Conservation (phyloP, 441 rosid genomes). For the Euphorbia celastroides region DNA sequence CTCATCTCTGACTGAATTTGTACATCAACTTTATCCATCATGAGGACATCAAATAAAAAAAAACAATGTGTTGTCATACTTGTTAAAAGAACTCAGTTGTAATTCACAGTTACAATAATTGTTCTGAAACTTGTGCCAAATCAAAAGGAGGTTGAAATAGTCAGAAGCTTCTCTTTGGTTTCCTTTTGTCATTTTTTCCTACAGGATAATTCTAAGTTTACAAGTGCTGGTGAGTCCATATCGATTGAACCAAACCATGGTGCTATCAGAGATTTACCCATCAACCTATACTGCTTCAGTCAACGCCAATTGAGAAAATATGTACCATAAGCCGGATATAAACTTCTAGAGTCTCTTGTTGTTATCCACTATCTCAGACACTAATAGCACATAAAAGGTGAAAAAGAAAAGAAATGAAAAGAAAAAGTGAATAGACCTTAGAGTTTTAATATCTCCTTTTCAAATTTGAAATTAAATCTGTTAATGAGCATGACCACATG, state of each 20-base stretch:
- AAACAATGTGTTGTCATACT: background rate
- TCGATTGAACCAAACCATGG: background rate
- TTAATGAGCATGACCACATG: background rate
- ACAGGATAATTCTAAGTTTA: background rate
- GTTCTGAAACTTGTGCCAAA: background rate
- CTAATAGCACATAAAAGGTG: background rate
- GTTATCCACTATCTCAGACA: background rate
- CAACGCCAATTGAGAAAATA: background rate
- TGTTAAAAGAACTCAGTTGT: background rate
- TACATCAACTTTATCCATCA: background rate
- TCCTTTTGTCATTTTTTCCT: background rate
- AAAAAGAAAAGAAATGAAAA: background rate
- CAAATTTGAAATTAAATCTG: background rate
- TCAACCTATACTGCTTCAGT: slow-evolving; percentile 1
- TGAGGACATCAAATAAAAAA: background rate
- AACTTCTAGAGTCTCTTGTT: too few species aligned
- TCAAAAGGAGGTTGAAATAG: slow-evolving; percentile 2
- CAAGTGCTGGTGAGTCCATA: background rate
- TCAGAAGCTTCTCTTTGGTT: background rate
- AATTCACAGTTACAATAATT: background rate
- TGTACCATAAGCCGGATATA: too few species aligned
- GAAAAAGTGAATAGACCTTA: background rate
- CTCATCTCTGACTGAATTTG: background rate
- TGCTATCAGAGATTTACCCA: background rate
- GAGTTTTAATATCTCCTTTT: too few species aligned